A percentile compares a stretch with the other conserved stretches of the same genome.
Evolutionary conservation across 306 rosid genomes (phyloP).

Genomic region (Betula pendula): DNA sequence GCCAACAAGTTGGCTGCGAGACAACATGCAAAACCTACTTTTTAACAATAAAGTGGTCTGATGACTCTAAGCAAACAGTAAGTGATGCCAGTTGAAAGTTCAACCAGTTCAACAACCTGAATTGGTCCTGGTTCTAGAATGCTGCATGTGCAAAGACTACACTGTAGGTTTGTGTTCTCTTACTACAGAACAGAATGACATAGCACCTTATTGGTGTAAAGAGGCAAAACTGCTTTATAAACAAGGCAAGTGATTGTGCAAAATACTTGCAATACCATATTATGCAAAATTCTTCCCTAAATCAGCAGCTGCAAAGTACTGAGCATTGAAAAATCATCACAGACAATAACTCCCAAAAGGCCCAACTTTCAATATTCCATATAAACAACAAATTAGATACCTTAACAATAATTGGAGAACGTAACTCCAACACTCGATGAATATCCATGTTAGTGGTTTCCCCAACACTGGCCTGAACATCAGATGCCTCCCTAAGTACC

Average conservation of each 20-base stretch:
- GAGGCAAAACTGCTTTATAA: not conserved
- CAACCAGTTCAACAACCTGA: not conserved
- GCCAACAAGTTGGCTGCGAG: not conserved
- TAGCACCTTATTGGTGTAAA: not conserved
- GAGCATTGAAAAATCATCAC: not conserved
- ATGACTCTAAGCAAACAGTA: not conserved
- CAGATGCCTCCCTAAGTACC: slow-evolving; percentile 95
- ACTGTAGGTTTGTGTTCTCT: not conserved
- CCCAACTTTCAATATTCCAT: slow-evolving; percentile 9
- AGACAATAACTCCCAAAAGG: slow-evolving; percentile 5
- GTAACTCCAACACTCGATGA: slow-evolving; percentile 87
- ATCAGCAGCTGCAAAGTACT: not conserved
- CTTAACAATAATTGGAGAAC: slow-evolving; percentile 90
- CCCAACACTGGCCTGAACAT: slow-evolving; percentile 78
- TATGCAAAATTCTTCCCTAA: slow-evolving; percentile 3
- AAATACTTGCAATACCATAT: not conserved
- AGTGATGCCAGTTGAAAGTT: not conserved
- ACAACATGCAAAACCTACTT: not conserved
- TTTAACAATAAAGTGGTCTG: not conserved
- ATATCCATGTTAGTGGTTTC: slow-evolving; percentile 81
- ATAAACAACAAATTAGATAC: slow-evolving; percentile 38
- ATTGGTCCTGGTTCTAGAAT: not conserved
- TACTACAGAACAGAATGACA: not conserved
- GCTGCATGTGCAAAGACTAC: not conserved
- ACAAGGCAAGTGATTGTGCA: not conserved